Percentiles rank a stretch among this genome's conserved stretches.
These are phyloP conservation scores for Betula pendula DNA, from an alignment of 306 rosid species.

Conservation along the genomic window DNA sequence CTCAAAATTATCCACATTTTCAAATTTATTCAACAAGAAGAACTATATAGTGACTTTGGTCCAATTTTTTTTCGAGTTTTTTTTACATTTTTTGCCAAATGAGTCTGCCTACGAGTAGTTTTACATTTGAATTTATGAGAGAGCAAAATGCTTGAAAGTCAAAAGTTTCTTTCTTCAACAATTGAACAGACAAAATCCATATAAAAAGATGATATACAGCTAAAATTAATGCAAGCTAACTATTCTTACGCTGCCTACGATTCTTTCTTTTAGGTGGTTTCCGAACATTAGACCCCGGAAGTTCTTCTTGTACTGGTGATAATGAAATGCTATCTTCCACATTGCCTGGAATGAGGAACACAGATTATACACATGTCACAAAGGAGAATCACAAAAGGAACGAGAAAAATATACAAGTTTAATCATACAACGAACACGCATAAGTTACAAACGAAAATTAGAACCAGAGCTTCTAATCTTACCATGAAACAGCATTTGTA, in stretches of 20 bases:
- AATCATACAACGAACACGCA: slow-evolving; percentile 1
- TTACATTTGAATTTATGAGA: too few species aligned
- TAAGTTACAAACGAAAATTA: slow-evolving; percentile 9
- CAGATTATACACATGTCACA: background rate
- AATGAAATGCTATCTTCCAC: slow-evolving; percentile 40
- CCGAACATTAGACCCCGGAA: slow-evolving; percentile 19
- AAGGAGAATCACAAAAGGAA: slow-evolving; percentile 8
- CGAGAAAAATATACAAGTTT: slow-evolving; percentile 6
- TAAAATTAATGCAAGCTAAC: slow-evolving; percentile 18
- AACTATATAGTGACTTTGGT: background rate
- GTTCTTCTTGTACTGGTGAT: slow-evolving; percentile 25
- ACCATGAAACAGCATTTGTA: slow-evolving; percentile 61
- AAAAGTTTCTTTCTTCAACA: slow-evolving; percentile 10
- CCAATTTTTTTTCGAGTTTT: background rate
- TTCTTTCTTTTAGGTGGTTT: slow-evolving; percentile 57
- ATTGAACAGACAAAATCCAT: background rate
- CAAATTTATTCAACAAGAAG: background rate
- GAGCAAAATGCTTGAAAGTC: slow-evolving; percentile 1
- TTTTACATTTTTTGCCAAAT: too few species aligned
- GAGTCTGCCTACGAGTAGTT: too few species aligned
- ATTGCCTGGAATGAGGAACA: slow-evolving; percentile 41
- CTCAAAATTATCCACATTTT: background rate
- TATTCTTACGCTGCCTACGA: slow-evolving; percentile 59
- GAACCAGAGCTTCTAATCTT: slow-evolving; percentile 21
- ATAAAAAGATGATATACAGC: slow-evolving; percentile 5